phyloP scores from a whole-genome alignment of 257 asterid species.

The Catharanthus roseus region DNA sequence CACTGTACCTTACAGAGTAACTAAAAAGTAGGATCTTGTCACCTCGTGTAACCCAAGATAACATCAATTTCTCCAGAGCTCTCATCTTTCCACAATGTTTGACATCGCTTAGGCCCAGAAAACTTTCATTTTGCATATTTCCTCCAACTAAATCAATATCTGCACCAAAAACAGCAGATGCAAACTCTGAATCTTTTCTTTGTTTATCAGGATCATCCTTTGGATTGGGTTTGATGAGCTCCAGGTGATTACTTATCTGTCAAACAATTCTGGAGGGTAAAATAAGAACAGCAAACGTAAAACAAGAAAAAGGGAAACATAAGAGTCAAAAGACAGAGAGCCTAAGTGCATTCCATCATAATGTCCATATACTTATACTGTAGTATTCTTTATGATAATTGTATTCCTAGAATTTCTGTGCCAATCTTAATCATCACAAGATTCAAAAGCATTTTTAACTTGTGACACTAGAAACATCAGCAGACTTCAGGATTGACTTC shows the following conservation, averaged over 20 bases:
- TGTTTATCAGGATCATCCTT: slow-evolving; percentile 83
- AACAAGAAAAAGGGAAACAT: neutral
- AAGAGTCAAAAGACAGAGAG: neutral
- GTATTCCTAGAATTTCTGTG: neutral
- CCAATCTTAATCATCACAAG: neutral
- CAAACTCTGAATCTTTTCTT: slow-evolving; percentile 74
- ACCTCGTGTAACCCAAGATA: slow-evolving; percentile 65
- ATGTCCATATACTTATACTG: neutral
- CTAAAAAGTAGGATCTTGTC: slow-evolving; percentile 97
- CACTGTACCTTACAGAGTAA: slow-evolving; percentile 74
- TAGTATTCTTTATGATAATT: neutral
- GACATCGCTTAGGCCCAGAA: slow-evolving; percentile 86
- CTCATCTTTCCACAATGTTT: slow-evolving; percentile 94
- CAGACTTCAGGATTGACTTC: neutral
- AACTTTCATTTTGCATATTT: slow-evolving; percentile 55
- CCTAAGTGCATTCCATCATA: neutral
- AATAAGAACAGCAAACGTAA: neutral
- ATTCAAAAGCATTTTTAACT: neutral
- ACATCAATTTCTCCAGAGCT: slow-evolving; percentile 76
- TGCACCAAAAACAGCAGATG: slow-evolving; percentile 58
- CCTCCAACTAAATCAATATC: slow-evolving; percentile 80
- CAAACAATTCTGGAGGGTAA: slow-evolving; percentile 11
- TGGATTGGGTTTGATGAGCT: slow-evolving; percentile 90
- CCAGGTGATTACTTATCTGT: slow-evolving; percentile 91
- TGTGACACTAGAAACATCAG: neutral